These are phyloP conservation scores for Penicillium sp. DNA, from an alignment of 2,329 filamentous ascomycete genomes.

Conservation along the genomic window DNA sequence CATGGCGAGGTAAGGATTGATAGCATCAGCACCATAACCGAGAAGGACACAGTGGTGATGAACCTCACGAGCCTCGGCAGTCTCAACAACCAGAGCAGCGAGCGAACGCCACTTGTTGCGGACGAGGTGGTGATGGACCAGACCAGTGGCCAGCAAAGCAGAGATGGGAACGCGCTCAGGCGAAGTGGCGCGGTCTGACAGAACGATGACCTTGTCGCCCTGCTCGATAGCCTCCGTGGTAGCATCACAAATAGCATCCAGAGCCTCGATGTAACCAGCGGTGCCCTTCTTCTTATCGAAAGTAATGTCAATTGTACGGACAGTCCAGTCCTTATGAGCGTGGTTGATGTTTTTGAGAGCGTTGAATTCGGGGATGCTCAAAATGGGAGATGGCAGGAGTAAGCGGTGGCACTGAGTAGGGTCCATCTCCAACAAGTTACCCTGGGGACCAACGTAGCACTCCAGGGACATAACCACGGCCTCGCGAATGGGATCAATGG, in stretches of 20 bases:
- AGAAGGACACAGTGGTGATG: conserved; percentile 99
- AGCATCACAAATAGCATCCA: conserved; percentile 84
- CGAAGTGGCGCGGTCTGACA: conserved; percentile 84
- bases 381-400: conserved; percentile 80
- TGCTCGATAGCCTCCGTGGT: conserved; percentile 80
- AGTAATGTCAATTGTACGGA: conserved; percentile 87
- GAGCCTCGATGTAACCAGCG: conserved; percentile 77
- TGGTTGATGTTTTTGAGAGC: conserved; percentile 73
- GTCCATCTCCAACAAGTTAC: conserved; percentile 93
- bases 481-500: conserved; percentile 94
- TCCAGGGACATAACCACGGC: conserved; percentile 98
- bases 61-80: conserved; percentile 91
- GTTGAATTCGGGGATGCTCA: conserved; percentile 89
- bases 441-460: conserved; percentile 93
- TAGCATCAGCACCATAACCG: conserved; percentile 89
- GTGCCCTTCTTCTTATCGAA: conserved; percentile 84
- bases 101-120: conserved; percentile 94
- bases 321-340: conserved; percentile 76
- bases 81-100: conserved; percentile 83
- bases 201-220: conserved; percentile 78
- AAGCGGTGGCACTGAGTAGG: conserved; percentile 82
- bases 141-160: conserved; percentile 79
- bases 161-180: conserved; percentile 82
- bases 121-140: conserved; percentile 93
- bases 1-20: conserved; percentile 93